phyloP scores from a whole-genome alignment of 1,284 basidiomycete species.

The Puccinia horiana region DNA sequence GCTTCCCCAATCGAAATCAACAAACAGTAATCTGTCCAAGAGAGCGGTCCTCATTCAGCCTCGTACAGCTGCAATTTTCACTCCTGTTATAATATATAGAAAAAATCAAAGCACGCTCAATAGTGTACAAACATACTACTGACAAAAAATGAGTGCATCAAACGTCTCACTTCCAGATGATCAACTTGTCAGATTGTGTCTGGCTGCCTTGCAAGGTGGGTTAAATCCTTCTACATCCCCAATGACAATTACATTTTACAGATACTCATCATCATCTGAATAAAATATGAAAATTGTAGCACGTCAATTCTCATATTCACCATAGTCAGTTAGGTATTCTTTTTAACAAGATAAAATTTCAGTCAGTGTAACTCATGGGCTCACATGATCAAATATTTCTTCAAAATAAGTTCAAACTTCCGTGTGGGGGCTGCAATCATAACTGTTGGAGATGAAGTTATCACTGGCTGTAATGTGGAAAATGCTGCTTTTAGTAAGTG shows the following conservation, averaged over 20 bases:
- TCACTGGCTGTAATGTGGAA: conserved; percentile 83
- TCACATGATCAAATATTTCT: not conserved
- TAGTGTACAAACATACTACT: no score
- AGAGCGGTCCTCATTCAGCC: no score
- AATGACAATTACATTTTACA: not conserved
- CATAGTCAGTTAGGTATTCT: conserved; percentile 43
- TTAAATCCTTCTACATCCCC: not conserved
- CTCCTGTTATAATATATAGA: no score
- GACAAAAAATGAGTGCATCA: not conserved
- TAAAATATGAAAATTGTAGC: not conserved
- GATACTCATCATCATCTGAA: no score
- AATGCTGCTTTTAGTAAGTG: conserved; percentile 84
- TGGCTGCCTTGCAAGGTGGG: conserved; percentile 33
- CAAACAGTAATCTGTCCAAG: no score
- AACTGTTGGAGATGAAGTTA: conserved; percentile 68
- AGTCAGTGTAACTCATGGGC: not conserved
- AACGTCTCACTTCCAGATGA: not conserved
- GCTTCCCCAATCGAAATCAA: no score
- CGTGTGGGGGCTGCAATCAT: conserved; percentile 82
- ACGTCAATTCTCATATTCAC: conserved; percentile 39
- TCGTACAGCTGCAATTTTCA: no score
- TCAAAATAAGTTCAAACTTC: conserved; percentile 68
- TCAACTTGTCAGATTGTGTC: conserved; percentile 1
- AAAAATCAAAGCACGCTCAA: no score
- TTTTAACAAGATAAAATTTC: not conserved